Base-by-base conservation (phyloP, 1,284 basidiomycete genomes). In the Rhodotorula sp. region DNA sequence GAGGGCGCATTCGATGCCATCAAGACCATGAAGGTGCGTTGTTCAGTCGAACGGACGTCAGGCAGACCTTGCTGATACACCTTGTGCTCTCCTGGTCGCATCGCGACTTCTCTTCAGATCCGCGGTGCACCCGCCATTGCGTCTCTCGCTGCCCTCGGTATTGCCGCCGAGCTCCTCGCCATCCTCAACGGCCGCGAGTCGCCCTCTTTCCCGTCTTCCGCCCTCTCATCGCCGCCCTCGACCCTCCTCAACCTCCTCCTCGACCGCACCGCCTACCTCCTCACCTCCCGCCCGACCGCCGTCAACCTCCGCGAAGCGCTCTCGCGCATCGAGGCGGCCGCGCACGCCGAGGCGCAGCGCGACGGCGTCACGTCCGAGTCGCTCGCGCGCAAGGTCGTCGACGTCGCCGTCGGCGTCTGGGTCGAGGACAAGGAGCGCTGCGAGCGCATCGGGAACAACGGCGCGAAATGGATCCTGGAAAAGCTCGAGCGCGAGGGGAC, bases 71-170 rank as follows among this genome's bases (percentile, higher is more conserved):
- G 46, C 48, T 65, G 59, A 65, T 25, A 0, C 3, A 12, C n/a
- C n/a, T 16, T 19, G 44, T 8, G 12, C 9, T 49, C 48, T 23
- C 48, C 48, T 21, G 19, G 2, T 23, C 17, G 5, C 19, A 9
- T 21, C 19, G 8, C 19, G 8, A 4, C 48, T 17, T 7, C 16
- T 7, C 7, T 16, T 3, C 73, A 91, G 88, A 93, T 93, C 77
- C 88, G 93, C 63, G 93, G 93, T 12, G 93, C 93, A 14, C 93
- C 93, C 0, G 93, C 93, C n/a, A 95, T 97, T 66, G 93, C 90
- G 0, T 92, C 92, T 2, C 87, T 96, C 19, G 93, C 93, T 9
- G 88, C 92, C 0, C 86, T 97, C 13, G 86, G 90, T 0, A 83
- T 97, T 64, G 87, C 90, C 1, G 86, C 87, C 14, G 83, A 90